A percentile compares a stretch with the other conserved stretches of the same genome.
Evolutionary conservation across 2,329 filamentous ascomycete species (phyloP).

Genomic region (Fusarium aywerte): DNA sequence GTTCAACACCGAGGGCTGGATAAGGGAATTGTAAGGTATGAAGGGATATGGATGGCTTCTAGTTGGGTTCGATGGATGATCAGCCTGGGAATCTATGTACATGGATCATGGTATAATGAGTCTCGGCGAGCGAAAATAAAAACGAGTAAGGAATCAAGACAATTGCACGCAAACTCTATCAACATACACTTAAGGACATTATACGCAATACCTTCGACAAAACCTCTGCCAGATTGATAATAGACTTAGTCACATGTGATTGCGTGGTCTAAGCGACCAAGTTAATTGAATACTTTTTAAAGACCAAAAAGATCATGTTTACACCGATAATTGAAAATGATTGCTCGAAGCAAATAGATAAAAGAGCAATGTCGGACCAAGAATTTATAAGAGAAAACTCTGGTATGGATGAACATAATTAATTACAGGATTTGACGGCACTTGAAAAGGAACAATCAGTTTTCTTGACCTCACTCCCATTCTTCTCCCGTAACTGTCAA

Average conservation of each 20-base stretch:
- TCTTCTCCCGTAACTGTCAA: slow-evolving; percentile 31
- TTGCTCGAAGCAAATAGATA: not conserved
- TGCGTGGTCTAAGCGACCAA: not conserved
- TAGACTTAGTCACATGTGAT: not conserved
- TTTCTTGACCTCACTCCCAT: slow-evolving; percentile 18
- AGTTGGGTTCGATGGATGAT: slow-evolving; percentile 22
- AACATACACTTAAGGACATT: not conserved
- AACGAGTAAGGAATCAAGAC: not conserved
- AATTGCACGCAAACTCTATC: not conserved
- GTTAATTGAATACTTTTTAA: not conserved
- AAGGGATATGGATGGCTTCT: slow-evolving; percentile 11
- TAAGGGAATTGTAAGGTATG: slow-evolving; percentile 10
- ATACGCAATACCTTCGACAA: not conserved
- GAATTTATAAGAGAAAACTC: not conserved
- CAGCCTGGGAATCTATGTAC: slow-evolving; percentile 29
- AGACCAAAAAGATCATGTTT: not conserved
- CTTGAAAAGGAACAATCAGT: slow-evolving; percentile 10
- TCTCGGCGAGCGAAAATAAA: not conserved
- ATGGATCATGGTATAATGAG: not conserved
- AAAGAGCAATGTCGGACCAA: not conserved
- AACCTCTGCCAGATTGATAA: not conserved
- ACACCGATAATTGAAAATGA: not conserved
- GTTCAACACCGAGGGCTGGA: slow-evolving; percentile 27
- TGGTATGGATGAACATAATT: slow-evolving; percentile 26
- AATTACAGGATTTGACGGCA: slow-evolving; percentile 36